Base-by-base conservation (phyloP, 768 basidiomycete genomes). In the Obba rivulosa region DNA sequence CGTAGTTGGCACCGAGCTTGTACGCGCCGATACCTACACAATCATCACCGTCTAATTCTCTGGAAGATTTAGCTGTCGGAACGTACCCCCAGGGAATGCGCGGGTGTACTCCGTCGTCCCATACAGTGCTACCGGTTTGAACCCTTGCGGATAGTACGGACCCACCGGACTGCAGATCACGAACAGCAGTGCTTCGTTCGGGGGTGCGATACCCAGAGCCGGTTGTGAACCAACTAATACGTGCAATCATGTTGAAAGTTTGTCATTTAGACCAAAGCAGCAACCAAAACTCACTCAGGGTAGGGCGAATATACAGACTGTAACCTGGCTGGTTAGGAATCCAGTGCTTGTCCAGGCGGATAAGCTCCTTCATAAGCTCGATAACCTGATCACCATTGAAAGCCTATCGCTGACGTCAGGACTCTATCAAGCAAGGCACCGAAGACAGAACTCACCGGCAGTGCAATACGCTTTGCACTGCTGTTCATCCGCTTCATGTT, bases 401-500 rank as follows among this genome's bases (percentile, higher is more conserved):
- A 4, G 74, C 78, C 89, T 90, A 28, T 16, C 28, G 23, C 5
- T 39, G 14, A 39, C 36, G 44, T 49, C n/a, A 40, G 8, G 28
- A 34, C 44, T 18, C 18, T 18, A 23, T 11, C n/a, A 34, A 8
- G 3, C 10, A 49, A 18, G 21, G 10, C 28, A 42, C 21, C 8
- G 13, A 38, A 20, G 23, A 38, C 37, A 21, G 20, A 8, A 67
- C 80, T 48, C 51, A 87, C 87, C 9, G 88, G 88, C 41, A 91
- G 64, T 17, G 86, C 89, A 46, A 92, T 73, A 36, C 94, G 80
- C 21, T 68, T 56, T 13, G 94, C 93, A 59, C 86, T 90, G 40
- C 56, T 77, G 69, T 91, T 92, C 92, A 98, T 93, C 22, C 94
- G 83, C 61, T 83, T 83, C 92, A 97, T 95, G 70, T 97, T 96